Conservation (phyloP, 228 moss, liverwort and hornwort genomes). For the Sphagnum magellanicum region DNA sequence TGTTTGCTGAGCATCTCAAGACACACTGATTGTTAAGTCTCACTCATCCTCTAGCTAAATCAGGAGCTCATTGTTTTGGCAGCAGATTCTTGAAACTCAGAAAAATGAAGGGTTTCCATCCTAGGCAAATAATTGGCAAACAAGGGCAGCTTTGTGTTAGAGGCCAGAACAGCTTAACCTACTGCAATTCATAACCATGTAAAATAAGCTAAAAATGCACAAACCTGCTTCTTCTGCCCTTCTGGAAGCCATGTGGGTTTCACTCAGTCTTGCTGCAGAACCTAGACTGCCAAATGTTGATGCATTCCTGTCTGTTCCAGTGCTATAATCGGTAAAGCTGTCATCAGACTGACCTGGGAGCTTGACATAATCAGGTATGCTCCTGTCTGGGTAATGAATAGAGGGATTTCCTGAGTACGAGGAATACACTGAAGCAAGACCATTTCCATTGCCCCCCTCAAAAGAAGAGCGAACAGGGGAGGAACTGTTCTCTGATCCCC, state of each 20-base stretch:
- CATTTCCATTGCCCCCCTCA: constrained; percentile 6
- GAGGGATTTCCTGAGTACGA: constrained; percentile 30
- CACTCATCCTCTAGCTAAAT: no score
- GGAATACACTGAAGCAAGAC: background rate
- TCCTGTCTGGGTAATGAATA: constrained; percentile 36
- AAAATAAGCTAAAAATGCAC: background rate
- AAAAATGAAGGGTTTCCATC: no score
- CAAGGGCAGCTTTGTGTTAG: no score
- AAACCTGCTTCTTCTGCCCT: constrained; percentile 53
- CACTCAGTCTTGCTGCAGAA: constrained; percentile 34
- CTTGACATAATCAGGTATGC: constrained; percentile 23
- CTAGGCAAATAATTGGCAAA: no score
- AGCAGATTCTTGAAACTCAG: no score
- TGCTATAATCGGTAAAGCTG: constrained; percentile 18
- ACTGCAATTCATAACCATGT: background rate
- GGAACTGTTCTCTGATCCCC: constrained; percentile 34
- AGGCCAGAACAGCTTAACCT: background rate
- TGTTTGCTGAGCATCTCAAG: constrained; percentile 27
- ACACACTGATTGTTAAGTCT: background rate
- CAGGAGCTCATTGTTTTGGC: no score
- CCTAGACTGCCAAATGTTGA: constrained; percentile 18
- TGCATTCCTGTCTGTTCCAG: constrained; percentile 16
- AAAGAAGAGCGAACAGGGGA: constrained; percentile 23
- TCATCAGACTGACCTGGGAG: constrained; percentile 29
- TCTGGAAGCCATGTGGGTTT: constrained; percentile 44